These are phyloP conservation scores for Venturiaceae sp. DNA, from an alignment of 2,329 filamentous ascomycete genomes.

Conservation along the genomic window DNA sequence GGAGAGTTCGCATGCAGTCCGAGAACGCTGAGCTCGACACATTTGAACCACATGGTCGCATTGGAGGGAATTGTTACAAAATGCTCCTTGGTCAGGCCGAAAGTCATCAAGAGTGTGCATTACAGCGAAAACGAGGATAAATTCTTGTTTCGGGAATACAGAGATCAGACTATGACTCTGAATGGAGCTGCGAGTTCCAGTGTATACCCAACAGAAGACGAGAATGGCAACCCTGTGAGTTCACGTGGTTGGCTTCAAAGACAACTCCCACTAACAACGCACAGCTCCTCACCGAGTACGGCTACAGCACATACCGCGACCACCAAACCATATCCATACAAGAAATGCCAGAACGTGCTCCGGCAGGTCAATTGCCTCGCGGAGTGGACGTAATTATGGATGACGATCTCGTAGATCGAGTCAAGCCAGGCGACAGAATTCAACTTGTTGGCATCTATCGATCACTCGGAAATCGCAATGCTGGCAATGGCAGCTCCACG, in stretches of 20 bases:
- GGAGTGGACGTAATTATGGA: conserved; percentile 95
- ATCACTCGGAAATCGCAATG: conserved; percentile 89
- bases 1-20: conserved; percentile 93
- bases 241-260: neutral
- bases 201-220: conserved; percentile 90
- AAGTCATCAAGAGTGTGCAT: conserved; percentile 97
- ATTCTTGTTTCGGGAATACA: conserved; percentile 84
- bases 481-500: conserved; percentile 62
- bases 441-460: conserved; percentile 95
- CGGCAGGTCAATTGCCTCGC: conserved; percentile 86
- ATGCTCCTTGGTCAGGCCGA: conserved; percentile 88
- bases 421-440: conserved; percentile 92
- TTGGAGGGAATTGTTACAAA: conserved; percentile 96
- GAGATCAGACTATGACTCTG: conserved; percentile 91
- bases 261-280: conserved; percentile 5
- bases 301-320: conserved; percentile 89
- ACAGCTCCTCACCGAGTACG: conserved; percentile 82
- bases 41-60: conserved; percentile 94
- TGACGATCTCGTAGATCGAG: conserved; percentile 88
- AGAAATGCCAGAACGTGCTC: conserved; percentile 96
- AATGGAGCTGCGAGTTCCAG: conserved; percentile 81
- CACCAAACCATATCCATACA: conserved; percentile 98
- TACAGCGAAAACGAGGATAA: conserved; percentile 81
- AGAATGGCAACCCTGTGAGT: conserved; percentile 70
- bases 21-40: conserved; percentile 76